A percentile compares a stretch with the other conserved stretches of the same genome.
phyloP scores from a whole-genome alignment of 306 rosid genomes.

The Rosa lucieae region DNA sequence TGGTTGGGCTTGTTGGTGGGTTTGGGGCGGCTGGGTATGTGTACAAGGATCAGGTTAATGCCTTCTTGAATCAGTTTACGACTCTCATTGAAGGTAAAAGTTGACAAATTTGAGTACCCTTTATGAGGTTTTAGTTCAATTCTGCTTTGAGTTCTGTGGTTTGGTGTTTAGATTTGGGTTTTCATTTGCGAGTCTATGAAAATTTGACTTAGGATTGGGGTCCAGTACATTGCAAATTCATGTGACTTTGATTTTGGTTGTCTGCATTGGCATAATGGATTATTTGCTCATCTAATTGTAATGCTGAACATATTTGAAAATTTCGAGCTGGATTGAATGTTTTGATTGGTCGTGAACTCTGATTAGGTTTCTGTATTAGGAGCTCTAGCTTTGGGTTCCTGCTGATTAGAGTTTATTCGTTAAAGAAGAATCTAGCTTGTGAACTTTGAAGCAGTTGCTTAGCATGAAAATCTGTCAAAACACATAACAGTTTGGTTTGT shows the following conservation, averaged over 20 bases:
- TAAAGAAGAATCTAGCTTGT: not conserved
- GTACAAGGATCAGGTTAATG: conserved; percentile 70
- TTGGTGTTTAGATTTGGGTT: not conserved
- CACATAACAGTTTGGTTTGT: not conserved
- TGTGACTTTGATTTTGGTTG: not conserved
- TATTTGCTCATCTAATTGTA: not conserved
- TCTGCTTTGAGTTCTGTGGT: not conserved
- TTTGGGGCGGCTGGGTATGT: conserved; percentile 71
- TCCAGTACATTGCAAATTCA: not conserved
- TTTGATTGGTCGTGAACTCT: not conserved
- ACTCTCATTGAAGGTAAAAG: conserved; percentile 69
- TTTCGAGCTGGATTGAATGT: not conserved
- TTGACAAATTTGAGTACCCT: not conserved
- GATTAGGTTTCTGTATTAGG: not conserved
- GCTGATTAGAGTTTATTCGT: not conserved
- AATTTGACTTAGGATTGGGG: not conserved
- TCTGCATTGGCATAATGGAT: not conserved
- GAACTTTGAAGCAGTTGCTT: not conserved
- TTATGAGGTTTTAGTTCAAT: not conserved
- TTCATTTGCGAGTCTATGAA: too few species aligned
- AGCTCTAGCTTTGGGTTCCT: not conserved
- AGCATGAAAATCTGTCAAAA: not conserved
- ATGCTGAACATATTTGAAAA: not conserved
- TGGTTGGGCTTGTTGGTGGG: conserved; percentile 82
- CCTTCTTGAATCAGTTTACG: conserved; percentile 67